A percentile compares a stretch with the other conserved stretches of the same genome.
phyloP scores from a whole-genome alignment of 225 moss, liverwort and hornwort species.

The Anthoceros angustus region DNA sequence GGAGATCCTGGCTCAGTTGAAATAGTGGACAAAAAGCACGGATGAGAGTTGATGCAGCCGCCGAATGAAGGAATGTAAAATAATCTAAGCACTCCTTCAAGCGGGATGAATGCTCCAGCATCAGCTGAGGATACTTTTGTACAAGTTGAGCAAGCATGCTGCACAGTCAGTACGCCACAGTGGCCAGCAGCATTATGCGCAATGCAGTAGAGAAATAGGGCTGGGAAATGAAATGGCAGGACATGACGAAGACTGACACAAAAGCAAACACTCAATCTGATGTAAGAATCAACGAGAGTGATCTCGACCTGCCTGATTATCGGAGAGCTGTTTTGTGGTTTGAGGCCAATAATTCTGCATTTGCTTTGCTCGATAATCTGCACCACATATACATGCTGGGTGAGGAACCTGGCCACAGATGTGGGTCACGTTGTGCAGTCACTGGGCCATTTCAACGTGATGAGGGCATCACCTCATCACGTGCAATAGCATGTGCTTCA shows the following conservation, averaged over 20 bases:
- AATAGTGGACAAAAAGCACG: constrained; percentile 58
- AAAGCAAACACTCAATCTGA: too few relatives aligned
- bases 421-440: background rate
- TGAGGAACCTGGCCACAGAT: background rate
- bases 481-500: constrained; percentile 81
- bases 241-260: too few relatives aligned
- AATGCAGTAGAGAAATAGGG: background rate
- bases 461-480: constrained; percentile 52
- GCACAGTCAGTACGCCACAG: constrained; percentile 7
- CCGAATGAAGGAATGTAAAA: constrained; percentile 69
- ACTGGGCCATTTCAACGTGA: background rate
- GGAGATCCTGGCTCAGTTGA: constrained; percentile 72
- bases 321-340: constrained; percentile 70
- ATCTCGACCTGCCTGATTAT: constrained; percentile 60
- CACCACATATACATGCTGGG: background rate
- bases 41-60: constrained; percentile 27
- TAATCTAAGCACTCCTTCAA: constrained; percentile 76
- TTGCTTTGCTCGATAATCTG: constrained; percentile 95
- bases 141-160: constrained; percentile 76
- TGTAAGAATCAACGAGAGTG: too few relatives aligned
- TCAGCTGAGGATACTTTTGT: constrained; percentile 48
- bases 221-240: background rate
- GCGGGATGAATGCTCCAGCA: constrained; percentile 60
- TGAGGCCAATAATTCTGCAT: constrained; percentile 69
- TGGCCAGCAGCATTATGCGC: background rate